phyloP scores from a whole-genome alignment of 2,329 filamentous ascomycete genomes.

The Leptographium lundbergii region DNA sequence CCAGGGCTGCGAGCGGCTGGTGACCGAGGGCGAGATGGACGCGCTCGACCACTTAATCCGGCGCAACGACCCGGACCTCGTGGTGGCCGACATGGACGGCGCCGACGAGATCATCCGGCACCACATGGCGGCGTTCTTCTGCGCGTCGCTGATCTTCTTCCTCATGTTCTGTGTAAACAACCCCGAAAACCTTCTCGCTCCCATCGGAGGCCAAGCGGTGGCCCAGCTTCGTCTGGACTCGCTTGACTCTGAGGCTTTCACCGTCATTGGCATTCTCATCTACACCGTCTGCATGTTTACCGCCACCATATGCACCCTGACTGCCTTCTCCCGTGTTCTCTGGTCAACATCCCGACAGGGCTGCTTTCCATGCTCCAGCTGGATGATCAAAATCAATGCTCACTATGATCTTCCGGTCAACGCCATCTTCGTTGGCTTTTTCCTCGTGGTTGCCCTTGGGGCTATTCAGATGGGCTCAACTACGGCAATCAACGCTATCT shows the following conservation, averaged over 20 bases:
- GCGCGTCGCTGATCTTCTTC: background rate
- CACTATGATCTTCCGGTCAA: background rate
- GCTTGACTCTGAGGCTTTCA: background rate
- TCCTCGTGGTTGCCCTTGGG: background rate
- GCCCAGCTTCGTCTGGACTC: background rate
- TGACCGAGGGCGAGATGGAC: too few relatives aligned
- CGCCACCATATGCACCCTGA: background rate
- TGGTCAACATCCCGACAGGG: constrained; percentile 1
- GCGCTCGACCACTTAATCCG: too few relatives aligned
- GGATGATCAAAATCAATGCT: background rate
- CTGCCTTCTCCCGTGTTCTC: background rate
- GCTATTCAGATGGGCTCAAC: background rate
- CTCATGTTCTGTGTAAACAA: constrained; percentile 3
- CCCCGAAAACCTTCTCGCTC: background rate
- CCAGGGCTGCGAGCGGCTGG: too few relatives aligned
- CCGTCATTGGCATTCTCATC: background rate
- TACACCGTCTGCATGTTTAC: background rate
- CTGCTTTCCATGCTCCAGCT: background rate
- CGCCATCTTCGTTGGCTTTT: background rate
- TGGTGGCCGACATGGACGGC: too few relatives aligned
- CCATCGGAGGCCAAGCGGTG: background rate
- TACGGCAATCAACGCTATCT: constrained; percentile 1
- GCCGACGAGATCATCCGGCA: too few relatives aligned
- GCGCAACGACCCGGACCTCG: too few relatives aligned
- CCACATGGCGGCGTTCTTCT: too few relatives aligned